Evolutionary conservation across 75 land plant genomes (phyloP), one percentile per base, ranked within the genome.

Genomic region (Gnetum montanum): DNA sequence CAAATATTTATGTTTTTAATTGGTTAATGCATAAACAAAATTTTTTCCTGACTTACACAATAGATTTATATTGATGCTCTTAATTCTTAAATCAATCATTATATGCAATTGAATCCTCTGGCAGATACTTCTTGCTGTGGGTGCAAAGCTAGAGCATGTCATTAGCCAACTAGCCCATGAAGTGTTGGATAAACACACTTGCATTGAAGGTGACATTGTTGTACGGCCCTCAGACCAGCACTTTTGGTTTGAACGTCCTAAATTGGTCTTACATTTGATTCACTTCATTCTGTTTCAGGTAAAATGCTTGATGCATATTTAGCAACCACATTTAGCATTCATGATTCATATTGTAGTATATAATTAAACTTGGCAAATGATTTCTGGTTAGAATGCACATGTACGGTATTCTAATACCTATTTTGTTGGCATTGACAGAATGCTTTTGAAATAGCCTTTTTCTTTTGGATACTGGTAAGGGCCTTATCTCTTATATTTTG

Each of bases 381-480:
- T 12, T 43, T 43, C 20, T 43, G 16, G 46, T 43, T 43, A 43
- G 16, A 43, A 43, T 43, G n/a, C 20, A 6, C 46, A 43, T 43
- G 20, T 16, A n/a, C n/a, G n/a, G n/a, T n/a, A 43, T 43, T 43
- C 5, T 7, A 4, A 43, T 43, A 43, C 16, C 46, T 7, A n/a
- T 0, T 16, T 48, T 47, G 26, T 47, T 8, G 2, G 26, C 28
- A 16, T 48, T 61, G 43, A 49, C 72, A 74, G 74, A 85, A 84
- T 58, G 80, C 97, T 3, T 88, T 88, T 70, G 86, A 92, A 78
- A 72, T 92, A 12, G 86, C 86, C 8, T 71, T 73, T 35, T 89
- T 88, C 76, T 78, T 92, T 55, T 92, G 97, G 97, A 76, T 75
- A 34, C 56, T 49, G 97, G 97, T 92, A 70, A 70, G 67, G 25